Percentiles rank a stretch among this genome's conserved stretches.
These are phyloP conservation scores for Plectranthus barbatus DNA, from an alignment of 257 asterid species.

Conservation along the genomic window DNA sequence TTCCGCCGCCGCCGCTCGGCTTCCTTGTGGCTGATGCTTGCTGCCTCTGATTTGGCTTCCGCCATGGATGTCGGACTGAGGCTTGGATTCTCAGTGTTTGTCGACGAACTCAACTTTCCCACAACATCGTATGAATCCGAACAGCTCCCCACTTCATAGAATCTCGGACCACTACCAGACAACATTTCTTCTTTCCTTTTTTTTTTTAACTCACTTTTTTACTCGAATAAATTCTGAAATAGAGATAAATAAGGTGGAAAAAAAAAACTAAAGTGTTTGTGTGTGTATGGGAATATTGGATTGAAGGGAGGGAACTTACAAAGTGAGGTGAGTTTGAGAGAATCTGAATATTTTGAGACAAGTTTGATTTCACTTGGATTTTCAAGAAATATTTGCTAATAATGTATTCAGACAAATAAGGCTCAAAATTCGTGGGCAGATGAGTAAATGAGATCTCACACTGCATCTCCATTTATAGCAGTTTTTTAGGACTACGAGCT, in stretches of 20 bases:
- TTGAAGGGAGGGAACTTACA: background rate
- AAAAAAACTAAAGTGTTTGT: too few species aligned
- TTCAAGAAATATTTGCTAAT: background rate
- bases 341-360: conserved; percentile 11
- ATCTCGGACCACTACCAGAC: conserved; percentile 36
- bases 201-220: too few species aligned
- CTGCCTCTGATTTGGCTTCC: conserved; percentile 68
- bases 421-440: conserved; percentile 2
- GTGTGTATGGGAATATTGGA: background rate
- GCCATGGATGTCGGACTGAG: conserved; percentile 52
- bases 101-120: conserved; percentile 11
- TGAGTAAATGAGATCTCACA: conserved; percentile 12
- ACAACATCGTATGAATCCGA: conserved; percentile 39
- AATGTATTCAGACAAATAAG: conserved; percentile 8
- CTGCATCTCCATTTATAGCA: conserved; percentile 29
- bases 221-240: too few species aligned
- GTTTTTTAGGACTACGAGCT: background rate
- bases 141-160: conserved; percentile 42
- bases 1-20: conserved; percentile 83
- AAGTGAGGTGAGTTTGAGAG: conserved; percentile 5
- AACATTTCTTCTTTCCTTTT: conserved; percentile 24
- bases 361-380: conserved; percentile 7
- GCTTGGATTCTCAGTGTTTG: conserved; percentile 21
- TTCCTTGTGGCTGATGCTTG: conserved; percentile 78
- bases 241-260: too few species aligned